phyloP scores from a whole-genome alignment of 2,329 filamentous ascomycete genomes.

The Talaromyces sp. region DNA sequence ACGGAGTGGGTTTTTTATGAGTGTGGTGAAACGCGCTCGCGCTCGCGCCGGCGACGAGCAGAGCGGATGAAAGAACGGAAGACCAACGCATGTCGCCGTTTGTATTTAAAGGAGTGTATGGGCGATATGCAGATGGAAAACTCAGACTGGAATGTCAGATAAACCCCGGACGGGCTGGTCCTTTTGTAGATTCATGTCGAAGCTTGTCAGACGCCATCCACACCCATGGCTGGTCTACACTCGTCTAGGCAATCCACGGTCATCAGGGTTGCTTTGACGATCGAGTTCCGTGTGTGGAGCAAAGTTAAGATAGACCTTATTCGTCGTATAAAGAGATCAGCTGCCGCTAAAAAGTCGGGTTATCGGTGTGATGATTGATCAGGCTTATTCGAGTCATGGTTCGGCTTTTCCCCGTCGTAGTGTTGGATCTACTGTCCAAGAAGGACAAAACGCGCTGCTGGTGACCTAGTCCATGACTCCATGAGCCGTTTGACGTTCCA shows the following conservation, averaged over 20 bases:
- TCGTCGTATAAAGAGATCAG: neutral
- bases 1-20: slow-evolving; percentile 2
- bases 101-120: slow-evolving; percentile 11
- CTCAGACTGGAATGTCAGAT: neutral
- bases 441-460: neutral
- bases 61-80: slow-evolving; percentile 9
- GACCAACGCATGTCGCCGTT: slow-evolving; percentile 15
- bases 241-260: neutral
- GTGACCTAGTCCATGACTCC: neutral
- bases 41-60: slow-evolving; percentile 20
- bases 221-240: neutral
- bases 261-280: slow-evolving; percentile 1
- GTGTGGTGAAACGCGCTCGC: slow-evolving; percentile 14
- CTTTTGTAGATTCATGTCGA: slow-evolving; percentile 4
- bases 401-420: neutral
- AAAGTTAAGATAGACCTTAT: neutral
- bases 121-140: neutral
- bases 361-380: neutral
- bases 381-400: neutral
- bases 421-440: neutral
- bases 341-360: neutral
- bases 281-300: slow-evolving; percentile 1
- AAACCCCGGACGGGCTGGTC: neutral
- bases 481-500: slow-evolving; percentile 6
- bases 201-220: neutral